These are phyloP conservation scores for Hirsutella thompsonii DNA, from an alignment of 2,329 filamentous ascomycete species.

Conservation along the genomic window DNA sequence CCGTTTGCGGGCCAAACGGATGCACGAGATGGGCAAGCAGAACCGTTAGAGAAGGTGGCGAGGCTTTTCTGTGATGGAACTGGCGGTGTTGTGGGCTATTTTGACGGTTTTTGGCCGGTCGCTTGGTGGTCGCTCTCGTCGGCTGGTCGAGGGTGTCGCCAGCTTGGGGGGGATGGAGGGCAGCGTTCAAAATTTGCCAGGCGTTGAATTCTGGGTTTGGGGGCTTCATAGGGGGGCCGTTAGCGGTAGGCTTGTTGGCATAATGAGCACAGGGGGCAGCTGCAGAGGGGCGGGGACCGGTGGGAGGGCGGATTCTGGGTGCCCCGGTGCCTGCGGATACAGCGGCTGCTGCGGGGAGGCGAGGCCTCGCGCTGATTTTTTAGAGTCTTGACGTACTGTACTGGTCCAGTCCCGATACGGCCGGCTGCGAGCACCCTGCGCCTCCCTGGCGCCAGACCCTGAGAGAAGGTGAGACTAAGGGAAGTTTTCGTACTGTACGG, in stretches of 20 bases:
- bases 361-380: not conserved
- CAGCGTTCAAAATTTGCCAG: conserved; percentile 19
- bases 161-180: conserved; percentile 12
- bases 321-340: not conserved
- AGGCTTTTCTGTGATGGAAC: conserved; percentile 17
- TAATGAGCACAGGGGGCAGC: conserved; percentile 1
- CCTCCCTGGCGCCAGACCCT: too few species aligned
- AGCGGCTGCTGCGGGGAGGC: not conserved
- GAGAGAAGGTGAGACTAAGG: too few species aligned
- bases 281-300: not conserved
- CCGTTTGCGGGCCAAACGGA: conserved; percentile 54
- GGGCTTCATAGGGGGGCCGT: conserved; percentile 4
- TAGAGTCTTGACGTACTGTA: too few species aligned
- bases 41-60: conserved; percentile 16
- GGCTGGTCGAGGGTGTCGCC: conserved; percentile 14
- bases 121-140: conserved; percentile 4
- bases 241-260: conserved; percentile 4
- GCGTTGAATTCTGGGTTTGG: conserved; percentile 7
- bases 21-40: conserved; percentile 18
- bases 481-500: too few species aligned
- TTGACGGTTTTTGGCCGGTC: conserved; percentile 15
- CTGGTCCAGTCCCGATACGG: too few species aligned
- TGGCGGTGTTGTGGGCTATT: conserved; percentile 11
- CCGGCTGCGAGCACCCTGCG: too few species aligned
- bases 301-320: not conserved